Evolutionary conservation across 2,329 filamentous ascomycete genomes (phyloP), one percentile per base, ranked within the genome.

Genomic region (Claviceps arundinis): DNA sequence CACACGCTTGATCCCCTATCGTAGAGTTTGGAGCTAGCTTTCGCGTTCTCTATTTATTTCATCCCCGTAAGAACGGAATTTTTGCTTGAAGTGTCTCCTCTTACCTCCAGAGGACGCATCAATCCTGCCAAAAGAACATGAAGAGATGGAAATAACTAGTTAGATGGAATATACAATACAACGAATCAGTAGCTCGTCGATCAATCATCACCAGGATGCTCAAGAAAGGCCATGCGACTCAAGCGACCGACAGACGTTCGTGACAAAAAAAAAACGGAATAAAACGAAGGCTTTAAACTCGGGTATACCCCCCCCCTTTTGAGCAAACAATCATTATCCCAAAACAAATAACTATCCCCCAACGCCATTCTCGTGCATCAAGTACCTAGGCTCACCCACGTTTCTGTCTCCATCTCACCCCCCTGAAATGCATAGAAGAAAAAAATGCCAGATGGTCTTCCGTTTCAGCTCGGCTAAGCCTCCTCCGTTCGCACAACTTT

Each of bases 401-500:
- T 41, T 11, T 11, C 30, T 34, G 9, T 9, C 30, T 34, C 30
- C 30, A 34, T 34, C 30, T 34, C 30, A 34, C 30, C 9, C 30
- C 9, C 9, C 30, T 34, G 11, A 34, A 34, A 34, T 34, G 30
- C 9, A 34, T 11, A 34, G 30, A 11, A 34, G 9, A 11, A 34
- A 4, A 30, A 34, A 30, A 34, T 11, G 30, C 30, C 30, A 34
- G 30, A 30, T 4, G 30, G 9, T 30, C 30, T 30, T 30, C 30
- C 30, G 30, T 34, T 34, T 11, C 30, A 11, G 30, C 30, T 34
- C 30, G 3, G 30, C 30, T 34, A 34, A 34, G 30, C 30, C 30
- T 34, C 30, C 5, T 52, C 50, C 5, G 48, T 54, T 56, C 69
- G 63, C 9, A 70, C 67, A n/a, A 71, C 68, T 57, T 64, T 65